These are phyloP conservation scores for Biscogniauxia marginata DNA, from an alignment of 2,329 filamentous ascomycete genomes.

Conservation along the genomic window DNA sequence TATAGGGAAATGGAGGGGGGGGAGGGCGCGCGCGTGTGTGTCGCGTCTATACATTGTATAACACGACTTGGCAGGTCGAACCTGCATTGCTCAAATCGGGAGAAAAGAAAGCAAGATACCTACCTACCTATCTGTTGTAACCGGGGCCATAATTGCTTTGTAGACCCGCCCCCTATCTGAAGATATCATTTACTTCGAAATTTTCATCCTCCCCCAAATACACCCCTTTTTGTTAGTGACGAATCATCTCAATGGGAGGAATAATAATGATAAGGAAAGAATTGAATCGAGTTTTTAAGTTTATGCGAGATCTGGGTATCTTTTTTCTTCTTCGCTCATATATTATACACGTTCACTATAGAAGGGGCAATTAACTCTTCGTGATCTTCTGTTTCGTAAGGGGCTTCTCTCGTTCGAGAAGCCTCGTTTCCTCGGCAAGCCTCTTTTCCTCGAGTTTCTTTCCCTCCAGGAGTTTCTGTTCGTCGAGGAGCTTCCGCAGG, in stretches of 20 bases:
- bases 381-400: too few species aligned
- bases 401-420: too few species aligned
- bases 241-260: too few species aligned
- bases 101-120: not conserved
- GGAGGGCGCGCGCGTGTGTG: not conserved
- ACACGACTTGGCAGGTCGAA: not conserved
- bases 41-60: not conserved
- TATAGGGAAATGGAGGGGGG: not conserved
- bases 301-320: slow-evolving; percentile 16
- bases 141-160: not conserved
- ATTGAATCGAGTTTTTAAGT: too few species aligned
- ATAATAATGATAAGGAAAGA: too few species aligned
- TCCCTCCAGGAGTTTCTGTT: slow-evolving; percentile 48
- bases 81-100: too few species aligned
- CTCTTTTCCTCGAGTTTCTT: slow-evolving; percentile 6
- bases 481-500: slow-evolving; percentile 60
- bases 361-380: not conserved
- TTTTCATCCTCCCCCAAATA: too few species aligned
- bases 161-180: too few species aligned
- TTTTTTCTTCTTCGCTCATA: slow-evolving; percentile 1
- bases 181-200: too few species aligned
- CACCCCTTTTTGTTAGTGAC: too few species aligned
- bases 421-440: too few species aligned
- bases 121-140: not conserved
- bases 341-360: not conserved